Evolutionary conservation across 2,329 filamentous ascomycete species (phyloP).

Genomic region (Calonectria fujianensis): DNA sequence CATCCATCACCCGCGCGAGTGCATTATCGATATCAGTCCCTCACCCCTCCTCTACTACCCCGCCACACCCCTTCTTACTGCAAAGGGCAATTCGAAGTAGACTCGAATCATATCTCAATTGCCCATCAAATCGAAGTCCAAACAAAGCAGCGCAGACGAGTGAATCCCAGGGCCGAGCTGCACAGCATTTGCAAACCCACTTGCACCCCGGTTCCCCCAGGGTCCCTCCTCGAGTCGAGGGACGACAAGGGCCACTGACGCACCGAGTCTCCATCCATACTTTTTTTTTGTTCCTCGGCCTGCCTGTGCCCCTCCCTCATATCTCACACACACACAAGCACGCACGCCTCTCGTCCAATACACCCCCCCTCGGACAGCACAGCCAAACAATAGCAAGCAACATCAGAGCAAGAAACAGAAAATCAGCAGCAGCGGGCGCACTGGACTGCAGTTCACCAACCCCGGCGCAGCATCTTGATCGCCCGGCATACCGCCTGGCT

Average conservation of each 20-base stretch:
- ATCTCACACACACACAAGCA: conserved; percentile 21
- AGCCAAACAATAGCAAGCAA: conserved; percentile 44
- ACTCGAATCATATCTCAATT: conserved; percentile 42
- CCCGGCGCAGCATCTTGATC: conserved; percentile 49
- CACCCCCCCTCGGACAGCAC: conserved; percentile 41
- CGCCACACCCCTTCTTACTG: conserved; percentile 37
- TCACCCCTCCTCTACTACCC: conserved; percentile 30
- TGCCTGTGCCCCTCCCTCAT: conserved; percentile 26
- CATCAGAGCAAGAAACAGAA: conserved; percentile 28
- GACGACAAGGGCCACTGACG: conserved; percentile 33
- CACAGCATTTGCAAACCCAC: conserved; percentile 46
- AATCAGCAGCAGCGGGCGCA: conserved; percentile 48
- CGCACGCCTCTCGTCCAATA: conserved; percentile 21
- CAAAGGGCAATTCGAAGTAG: conserved; percentile 28
- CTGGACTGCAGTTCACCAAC: conserved; percentile 45
- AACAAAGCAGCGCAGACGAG: conserved; percentile 40
- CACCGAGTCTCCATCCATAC: conserved; percentile 30
- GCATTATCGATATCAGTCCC: conserved; percentile 35
- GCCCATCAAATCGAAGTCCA: conserved; percentile 28
- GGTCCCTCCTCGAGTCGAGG: conserved; percentile 18
- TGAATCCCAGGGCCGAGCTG: conserved; percentile 39
- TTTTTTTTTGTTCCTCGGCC: conserved; percentile 19
- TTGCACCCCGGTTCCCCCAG: conserved; percentile 53
- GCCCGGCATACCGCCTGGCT: conserved; percentile 34
- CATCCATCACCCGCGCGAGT: conserved; percentile 37